Evolutionary conservation across 768 basidiomycete species (phyloP), one percentile per base, ranked within the genome.

Genomic region (Termitomyces sp.): DNA sequence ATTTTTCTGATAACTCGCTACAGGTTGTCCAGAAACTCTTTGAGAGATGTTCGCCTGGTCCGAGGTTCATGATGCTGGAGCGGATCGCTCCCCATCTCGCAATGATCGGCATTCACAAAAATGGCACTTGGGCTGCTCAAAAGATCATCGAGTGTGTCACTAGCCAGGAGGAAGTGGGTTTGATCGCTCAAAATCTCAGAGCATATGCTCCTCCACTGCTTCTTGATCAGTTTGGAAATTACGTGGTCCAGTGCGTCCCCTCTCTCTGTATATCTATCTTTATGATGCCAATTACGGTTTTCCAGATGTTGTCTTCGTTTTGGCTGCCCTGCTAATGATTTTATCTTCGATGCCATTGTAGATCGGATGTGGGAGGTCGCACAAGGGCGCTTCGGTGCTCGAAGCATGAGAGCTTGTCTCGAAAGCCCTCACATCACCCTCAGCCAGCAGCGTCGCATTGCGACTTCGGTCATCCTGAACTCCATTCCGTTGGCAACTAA

Each of bases 301-400:
- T 33, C 42, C 38, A 92, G 91, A 69, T 90, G 91, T 69, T 93
- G 94, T 68, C 77, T 98, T 40, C 88, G 91, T 33, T 98, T 98
- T 64, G 90, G 91, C 43, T 73, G 88, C 35, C 95, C 95, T 32
- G 83, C 82, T 29, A 95, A 93, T 53, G 93, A 96, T 60, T 98
- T 98, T 69, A 90, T 98, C 56, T 98, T 98, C 68, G 95, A 98
- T 67, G 94, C 93, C 27, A 98, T 98, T 78, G 88, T 91, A 43
- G 96, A 98, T 70, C 91, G 97, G 38, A 89, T 97, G 75, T 98
- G 97, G 94, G 97, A 98, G 73, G 81, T 99, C 50, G 96, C 94
- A 0, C 96, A 98, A 73, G 96, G 96, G 22, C 86, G 97, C 32
- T 99, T 97, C 64, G 97, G 97, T 51, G 97, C 97, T 43, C 88